Base-by-base conservation (phyloP, 345 rosid genomes). In the Populus ilicifolia region DNA sequence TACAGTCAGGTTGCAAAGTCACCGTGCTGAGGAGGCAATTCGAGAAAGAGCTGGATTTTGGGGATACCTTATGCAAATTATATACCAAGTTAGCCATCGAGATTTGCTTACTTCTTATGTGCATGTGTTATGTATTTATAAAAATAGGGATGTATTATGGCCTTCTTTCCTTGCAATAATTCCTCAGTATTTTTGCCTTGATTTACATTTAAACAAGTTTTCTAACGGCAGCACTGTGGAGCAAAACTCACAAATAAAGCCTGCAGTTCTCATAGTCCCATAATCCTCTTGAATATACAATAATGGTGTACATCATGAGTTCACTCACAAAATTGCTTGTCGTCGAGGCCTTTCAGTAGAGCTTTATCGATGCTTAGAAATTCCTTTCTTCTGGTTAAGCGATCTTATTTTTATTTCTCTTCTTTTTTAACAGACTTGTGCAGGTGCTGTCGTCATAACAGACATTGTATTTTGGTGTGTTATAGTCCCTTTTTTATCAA, bases 401-500 rank as follows among this genome's bases (percentile, higher is more conserved):
- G 78, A 52, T 61, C 20, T 23, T 77, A 30, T 10, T 70, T 23
- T 1, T 6, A 48, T 77, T 18, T 1, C 6, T 56, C 30, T 38
- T 67, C 23, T 77, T 72, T 70, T 67, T 8, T 36, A 36, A 71
- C 80, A 95, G 98, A 85, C 94, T 73, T 82, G 90, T 80, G 96
- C 89, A 74, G 99, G 99, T 5, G 97, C 99, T 48, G 90, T 89
- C 5, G 82, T 95, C 82, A 75, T 90, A 1, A 93, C 99, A 11
- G 98, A 93, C 79, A 36, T 89, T 29, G 77, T 93, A 46, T 91
- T 91, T 80, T 95, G 99, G 98, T 71, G 89, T 44, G 33, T 93
- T 8, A 80, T 95, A 50, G 92, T 89, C 73, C 99, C 98, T 2
- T 89, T 89, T 80, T 29, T 86, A 71, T 88, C 99, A 6, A 83